These are phyloP conservation scores for Liriodendron chinense DNA, from an alignment of 164 flowering plant species.

Conservation along the genomic window DNA sequence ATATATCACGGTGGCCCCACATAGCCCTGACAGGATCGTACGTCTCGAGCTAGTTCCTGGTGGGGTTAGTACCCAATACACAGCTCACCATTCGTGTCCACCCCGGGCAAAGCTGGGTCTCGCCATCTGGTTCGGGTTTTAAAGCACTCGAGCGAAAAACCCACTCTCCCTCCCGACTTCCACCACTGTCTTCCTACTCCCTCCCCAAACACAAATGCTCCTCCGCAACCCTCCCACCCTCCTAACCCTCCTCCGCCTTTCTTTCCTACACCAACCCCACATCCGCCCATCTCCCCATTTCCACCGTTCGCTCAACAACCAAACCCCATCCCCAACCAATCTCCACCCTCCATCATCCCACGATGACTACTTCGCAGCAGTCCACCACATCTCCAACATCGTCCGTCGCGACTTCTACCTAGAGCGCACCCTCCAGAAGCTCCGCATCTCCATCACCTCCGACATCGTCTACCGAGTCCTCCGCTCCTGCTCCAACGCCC, in stretches of 20 bases:
- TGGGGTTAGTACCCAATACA: too few species aligned
- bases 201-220: background rate
- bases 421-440: constrained; percentile 82
- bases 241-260: background rate
- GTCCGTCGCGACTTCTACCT: constrained; percentile 79
- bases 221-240: background rate
- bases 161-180: background rate
- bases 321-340: background rate
- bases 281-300: background rate
- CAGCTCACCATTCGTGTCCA: too few species aligned
- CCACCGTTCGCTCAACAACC: background rate
- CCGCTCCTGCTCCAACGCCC: constrained; percentile 47
- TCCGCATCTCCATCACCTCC: constrained; percentile 49
- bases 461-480: constrained; percentile 87
- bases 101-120: too few species aligned
- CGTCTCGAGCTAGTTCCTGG: too few species aligned
- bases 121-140: too few species aligned
- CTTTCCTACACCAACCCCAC: background rate
- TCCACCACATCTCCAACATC: constrained; percentile 82
- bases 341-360: background rate
- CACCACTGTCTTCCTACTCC: background rate
- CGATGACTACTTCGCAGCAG: constrained; percentile 81
- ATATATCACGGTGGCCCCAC: too few species aligned
- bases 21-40: too few species aligned
- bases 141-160: too few species aligned